Evolutionary conservation across 371 early-diverging fungal species (phyloP), one percentile per base, ranked within the genome.

Genomic region (Dentiscutata heterogama): DNA sequence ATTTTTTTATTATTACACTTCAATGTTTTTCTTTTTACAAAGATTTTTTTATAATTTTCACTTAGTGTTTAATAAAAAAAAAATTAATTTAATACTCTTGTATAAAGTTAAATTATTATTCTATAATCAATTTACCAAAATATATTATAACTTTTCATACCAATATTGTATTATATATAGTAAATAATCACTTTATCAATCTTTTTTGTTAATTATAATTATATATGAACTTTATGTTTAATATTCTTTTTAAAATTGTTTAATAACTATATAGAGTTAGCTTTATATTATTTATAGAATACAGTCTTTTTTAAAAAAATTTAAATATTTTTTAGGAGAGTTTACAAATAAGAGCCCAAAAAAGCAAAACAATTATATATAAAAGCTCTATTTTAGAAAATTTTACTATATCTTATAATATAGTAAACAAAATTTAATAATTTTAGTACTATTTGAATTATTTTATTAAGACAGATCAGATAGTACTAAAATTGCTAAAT

Each of bases 11-110:
- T n/a, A n/a, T n/a, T n/a, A n/a, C n/a, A n/a, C n/a, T 39, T 14
- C 22, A 63, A 20, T 7, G 53, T 76, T 46, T 31, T 31, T 22
- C 29, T 63, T 20, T 2, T 46, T 31, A 8, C 27, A 76, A 61
- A 61, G 1, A 39, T 18, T 61, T 76, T n/a, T 46, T 63, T n/a
- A 61, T 76, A 76, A 35, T 61, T 63, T 42, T 46, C 25, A 5
- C 51, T 50, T 70, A 22, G n/a, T 70, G 22, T 70, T n/a, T 16
- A 31, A 70, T 22, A 22, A 70, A 70, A 70, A 42, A 68, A 70
- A 70, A 70, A 22, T n/a, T n/a, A 22, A 46, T 42, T 20, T 70
- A 35, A 67, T 39, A 18, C 39, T 20, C 50, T 50, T 46, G 13
- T 70, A 25, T 61, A 22, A 70, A 70, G 11, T 70, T n/a, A 70